These are phyloP conservation scores for Podaxis sp. DNA, from an alignment of 768 basidiomycete genomes.

Conservation along the genomic window DNA sequence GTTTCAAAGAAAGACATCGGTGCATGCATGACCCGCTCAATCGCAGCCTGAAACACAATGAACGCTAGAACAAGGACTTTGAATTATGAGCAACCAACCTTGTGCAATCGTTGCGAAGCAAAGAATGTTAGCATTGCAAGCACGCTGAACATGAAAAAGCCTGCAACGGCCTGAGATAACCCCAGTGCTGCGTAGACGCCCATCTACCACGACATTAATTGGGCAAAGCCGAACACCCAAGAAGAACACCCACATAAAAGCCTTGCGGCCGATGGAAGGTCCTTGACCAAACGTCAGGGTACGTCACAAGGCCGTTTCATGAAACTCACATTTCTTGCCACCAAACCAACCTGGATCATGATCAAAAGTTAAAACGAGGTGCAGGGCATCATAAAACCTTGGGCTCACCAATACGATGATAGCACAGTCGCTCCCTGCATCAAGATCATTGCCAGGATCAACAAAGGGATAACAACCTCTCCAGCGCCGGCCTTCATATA, in stretches of 20 bases:
- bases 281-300: constrained; percentile 26
- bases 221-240: neutral
- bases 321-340: constrained; percentile 67
- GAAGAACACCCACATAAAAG: constrained; percentile 62
- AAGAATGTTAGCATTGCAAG: constrained; percentile 74
- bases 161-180: constrained; percentile 62
- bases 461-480: constrained; percentile 57
- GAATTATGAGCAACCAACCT: constrained; percentile 31
- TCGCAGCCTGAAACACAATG: constrained; percentile 47
- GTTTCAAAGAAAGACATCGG: constrained; percentile 93
- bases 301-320: neutral
- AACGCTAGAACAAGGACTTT: neutral
- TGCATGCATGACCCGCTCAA: constrained; percentile 73
- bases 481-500: constrained; percentile 77
- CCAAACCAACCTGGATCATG: constrained; percentile 64
- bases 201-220: constrained; percentile 49
- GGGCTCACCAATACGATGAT: constrained; percentile 69
- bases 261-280: constrained; percentile 59
- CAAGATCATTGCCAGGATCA: constrained; percentile 59
- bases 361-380: neutral
- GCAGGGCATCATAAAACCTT: neutral
- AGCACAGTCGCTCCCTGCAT: constrained; percentile 73
- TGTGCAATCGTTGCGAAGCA: constrained; percentile 71
- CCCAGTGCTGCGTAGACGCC: constrained; percentile 78
- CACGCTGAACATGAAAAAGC: constrained; percentile 65